phyloP scores from a whole-genome alignment of 345 rosid genomes.

The Trapa incisa region DNA sequence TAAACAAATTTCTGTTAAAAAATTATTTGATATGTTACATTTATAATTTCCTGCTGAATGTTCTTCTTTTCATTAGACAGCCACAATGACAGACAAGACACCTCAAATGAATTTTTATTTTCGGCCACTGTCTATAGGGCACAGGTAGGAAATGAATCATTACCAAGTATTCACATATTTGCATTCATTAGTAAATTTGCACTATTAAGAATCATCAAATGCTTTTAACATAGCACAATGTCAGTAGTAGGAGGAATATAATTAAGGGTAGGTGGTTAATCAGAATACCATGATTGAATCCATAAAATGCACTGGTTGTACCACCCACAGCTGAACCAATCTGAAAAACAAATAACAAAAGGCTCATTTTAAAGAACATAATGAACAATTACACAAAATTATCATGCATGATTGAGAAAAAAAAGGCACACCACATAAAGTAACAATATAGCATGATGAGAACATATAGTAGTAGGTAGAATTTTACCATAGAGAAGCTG shows the following conservation, averaged over 20 bases:
- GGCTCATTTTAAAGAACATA: not conserved
- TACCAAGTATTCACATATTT: not conserved
- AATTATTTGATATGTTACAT: too few relatives aligned
- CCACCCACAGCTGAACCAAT: conserved; percentile 95
- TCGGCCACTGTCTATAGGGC: not conserved
- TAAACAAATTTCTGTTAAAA: not conserved
- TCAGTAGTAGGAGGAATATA: not conserved
- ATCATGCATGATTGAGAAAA: not conserved
- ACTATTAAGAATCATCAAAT: not conserved
- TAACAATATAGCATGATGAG: not conserved
- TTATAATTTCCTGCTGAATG: not conserved
- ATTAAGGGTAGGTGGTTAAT: conserved; percentile 2
- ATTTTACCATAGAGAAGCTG: conserved; percentile 76
- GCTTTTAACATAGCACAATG: not conserved
- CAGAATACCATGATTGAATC: conserved; percentile 52
- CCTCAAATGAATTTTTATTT: not conserved
- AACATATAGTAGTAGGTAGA: not conserved
- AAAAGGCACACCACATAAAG: not conserved
- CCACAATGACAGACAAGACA: not conserved
- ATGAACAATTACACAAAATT: not conserved
- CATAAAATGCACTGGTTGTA: conserved; percentile 57
- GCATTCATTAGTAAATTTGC: not conserved
- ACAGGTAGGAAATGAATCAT: not conserved
- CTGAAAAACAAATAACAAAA: conserved; percentile 17
- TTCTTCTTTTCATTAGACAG: not conserved